Evolutionary conservation across 192 early-diverging fungal species (phyloP).

Genomic region (Backusella westeae): DNA sequence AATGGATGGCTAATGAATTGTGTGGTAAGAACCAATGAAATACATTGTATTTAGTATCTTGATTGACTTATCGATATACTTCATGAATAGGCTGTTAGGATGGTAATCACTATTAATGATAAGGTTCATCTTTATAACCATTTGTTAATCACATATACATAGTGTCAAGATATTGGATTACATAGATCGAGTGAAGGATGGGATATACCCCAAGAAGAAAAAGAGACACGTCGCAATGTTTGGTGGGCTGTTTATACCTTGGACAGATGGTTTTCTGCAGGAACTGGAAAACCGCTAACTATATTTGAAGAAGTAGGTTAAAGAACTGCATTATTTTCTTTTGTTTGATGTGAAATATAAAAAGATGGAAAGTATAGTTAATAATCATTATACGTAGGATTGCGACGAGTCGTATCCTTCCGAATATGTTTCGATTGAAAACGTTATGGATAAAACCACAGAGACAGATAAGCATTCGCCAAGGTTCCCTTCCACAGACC

Average conservation of each 20-base stretch:
- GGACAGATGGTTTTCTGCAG: slow-evolving; percentile 22
- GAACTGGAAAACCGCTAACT: slow-evolving; percentile 9
- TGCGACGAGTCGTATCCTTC: slow-evolving; percentile 24
- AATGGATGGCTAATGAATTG: slow-evolving; percentile 30
- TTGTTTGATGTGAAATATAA: background rate
- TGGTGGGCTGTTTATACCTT: slow-evolving; percentile 15
- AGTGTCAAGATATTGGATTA: slow-evolving; percentile 22
- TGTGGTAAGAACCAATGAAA: background rate
- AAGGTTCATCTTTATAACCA: background rate
- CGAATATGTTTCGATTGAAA: slow-evolving; percentile 14
- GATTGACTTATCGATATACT: background rate
- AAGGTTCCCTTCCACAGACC: slow-evolving; percentile 6
- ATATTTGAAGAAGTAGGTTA: slow-evolving; percentile 14
- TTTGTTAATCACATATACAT: background rate
- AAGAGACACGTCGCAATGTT: slow-evolving; percentile 5
- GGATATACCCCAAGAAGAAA: slow-evolving; percentile 4
- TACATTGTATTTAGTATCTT: background rate
- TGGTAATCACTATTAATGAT: background rate
- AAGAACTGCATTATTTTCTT: background rate
- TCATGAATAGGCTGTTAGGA: slow-evolving; percentile 5
- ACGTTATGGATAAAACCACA: slow-evolving; percentile 21
- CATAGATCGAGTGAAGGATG: slow-evolving; percentile 4
- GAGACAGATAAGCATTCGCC: slow-evolving; percentile 1
- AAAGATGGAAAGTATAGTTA: background rate
- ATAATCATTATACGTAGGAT: slow-evolving; percentile 15